Conservation (phyloP, 306 rosid species). For the Canavalia gladiata region DNA sequence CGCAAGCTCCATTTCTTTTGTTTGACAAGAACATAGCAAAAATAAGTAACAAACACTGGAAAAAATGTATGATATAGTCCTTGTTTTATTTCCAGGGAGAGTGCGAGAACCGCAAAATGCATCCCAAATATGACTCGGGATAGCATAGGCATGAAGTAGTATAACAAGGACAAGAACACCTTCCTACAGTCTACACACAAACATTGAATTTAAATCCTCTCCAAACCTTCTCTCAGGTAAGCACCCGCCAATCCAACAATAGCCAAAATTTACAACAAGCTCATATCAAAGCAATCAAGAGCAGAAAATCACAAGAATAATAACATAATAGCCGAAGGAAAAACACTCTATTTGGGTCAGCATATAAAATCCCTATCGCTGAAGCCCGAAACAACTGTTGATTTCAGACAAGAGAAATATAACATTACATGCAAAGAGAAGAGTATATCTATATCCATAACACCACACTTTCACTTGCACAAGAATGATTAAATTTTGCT, state of each 20-base stretch:
- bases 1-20: constrained; percentile 26
- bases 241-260: constrained; percentile 23
- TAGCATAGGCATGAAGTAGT: background rate
- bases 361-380: constrained; percentile 5
- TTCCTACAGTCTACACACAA: constrained; percentile 6
- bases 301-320: constrained; percentile 2
- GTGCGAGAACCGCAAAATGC: constrained; percentile 16
- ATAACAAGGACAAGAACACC: constrained; percentile 11
- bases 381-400: background rate
- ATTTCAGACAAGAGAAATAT: background rate
- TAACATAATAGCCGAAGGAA: background rate
- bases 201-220: constrained; percentile 7
- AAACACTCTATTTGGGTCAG: constrained; percentile 8
- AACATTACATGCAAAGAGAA: background rate
- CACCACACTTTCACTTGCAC: constrained; percentile 15
- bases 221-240: background rate
- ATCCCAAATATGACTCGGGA: constrained; percentile 23
- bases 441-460: background rate
- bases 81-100: background rate
- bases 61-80: background rate
- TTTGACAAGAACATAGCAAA: background rate
- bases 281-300: constrained; percentile 14
- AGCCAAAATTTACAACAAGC: background rate
- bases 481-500: background rate
- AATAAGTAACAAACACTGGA: background rate